Evolutionary conservation across 176 grass and related monocot genomes (phyloP).

Genomic region (Musa troglodytarum): DNA sequence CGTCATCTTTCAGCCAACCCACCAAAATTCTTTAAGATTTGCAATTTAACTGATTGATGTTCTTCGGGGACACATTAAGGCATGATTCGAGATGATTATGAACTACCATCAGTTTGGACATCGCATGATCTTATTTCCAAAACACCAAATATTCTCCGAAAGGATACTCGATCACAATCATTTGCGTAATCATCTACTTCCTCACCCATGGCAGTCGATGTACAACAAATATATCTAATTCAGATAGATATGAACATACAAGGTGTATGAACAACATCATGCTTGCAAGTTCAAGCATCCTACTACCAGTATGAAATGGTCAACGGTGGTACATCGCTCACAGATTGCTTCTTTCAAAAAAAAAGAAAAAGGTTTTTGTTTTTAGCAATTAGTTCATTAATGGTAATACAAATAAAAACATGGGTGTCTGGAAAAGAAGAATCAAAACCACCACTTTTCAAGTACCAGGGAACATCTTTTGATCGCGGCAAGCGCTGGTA

Average conservation of each 20-base stretch:
- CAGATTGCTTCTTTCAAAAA: background rate
- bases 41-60: constrained; percentile 68
- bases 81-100: too few species aligned
- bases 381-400: background rate
- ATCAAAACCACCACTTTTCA: constrained; percentile 34
- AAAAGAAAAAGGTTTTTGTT: background rate
- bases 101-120: too few species aligned
- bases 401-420: background rate
- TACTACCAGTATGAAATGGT: background rate
- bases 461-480: constrained; percentile 91
- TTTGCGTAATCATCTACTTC: constrained; percentile 31
- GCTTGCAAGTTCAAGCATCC: background rate
- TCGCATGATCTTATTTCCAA: too few species aligned
- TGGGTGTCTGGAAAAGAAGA: background rate
- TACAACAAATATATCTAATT: too few species aligned
- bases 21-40: constrained; percentile 46
- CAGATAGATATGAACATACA: background rate
- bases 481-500: constrained; percentile 71
- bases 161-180: background rate
- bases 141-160: background rate
- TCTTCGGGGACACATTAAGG: constrained; percentile 30
- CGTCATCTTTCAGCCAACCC: too few species aligned
- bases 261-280: background rate
- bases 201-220: constrained; percentile 94
- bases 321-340: background rate